These are phyloP conservation scores for Williopsis jadinii DNA, from an alignment of 1,139 yeast genomes.

Conservation along the genomic window DNA sequence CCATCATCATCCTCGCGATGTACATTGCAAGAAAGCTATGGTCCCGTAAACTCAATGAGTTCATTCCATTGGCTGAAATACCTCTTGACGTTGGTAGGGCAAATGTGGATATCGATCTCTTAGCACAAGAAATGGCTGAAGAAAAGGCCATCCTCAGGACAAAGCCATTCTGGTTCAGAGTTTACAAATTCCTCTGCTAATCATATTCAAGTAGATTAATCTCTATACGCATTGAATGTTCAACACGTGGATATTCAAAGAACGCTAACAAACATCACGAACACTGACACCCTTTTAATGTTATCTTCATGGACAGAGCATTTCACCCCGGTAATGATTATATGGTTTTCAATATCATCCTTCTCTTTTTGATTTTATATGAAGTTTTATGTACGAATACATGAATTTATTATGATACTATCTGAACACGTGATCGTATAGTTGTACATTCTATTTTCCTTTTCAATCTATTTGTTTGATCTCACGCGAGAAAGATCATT, in stretches of 20 bases:
- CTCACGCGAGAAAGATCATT: constrained; percentile 62
- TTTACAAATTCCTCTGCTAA: constrained; percentile 13
- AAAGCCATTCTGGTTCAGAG: constrained; percentile 30
- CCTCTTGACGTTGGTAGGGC: constrained; percentile 73
- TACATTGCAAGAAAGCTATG: constrained; percentile 53
- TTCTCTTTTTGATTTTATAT: no score
- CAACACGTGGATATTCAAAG: not conserved
- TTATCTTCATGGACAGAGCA: no score
- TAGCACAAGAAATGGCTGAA: constrained; percentile 54
- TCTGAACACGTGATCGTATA: no score
- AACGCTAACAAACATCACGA: not conserved
- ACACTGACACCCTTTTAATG: no score
- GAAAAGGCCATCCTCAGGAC: constrained; percentile 33
- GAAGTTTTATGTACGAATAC: no score
- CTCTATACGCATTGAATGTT: not conserved
- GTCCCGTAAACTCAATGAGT: constrained; percentile 48
- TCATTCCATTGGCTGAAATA: constrained; percentile 44
- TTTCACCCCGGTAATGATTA: no score
- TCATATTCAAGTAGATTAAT: not conserved
- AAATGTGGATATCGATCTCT: constrained; percentile 56
- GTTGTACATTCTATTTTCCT: not conserved
- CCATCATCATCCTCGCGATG: constrained; percentile 50
- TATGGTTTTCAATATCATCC: no score
- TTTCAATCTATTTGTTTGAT: constrained; percentile 28
- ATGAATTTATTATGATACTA: no score